Base-by-base conservation (phyloP, 106 monocot genomes). In the Dioscorea zingiberensis region DNA sequence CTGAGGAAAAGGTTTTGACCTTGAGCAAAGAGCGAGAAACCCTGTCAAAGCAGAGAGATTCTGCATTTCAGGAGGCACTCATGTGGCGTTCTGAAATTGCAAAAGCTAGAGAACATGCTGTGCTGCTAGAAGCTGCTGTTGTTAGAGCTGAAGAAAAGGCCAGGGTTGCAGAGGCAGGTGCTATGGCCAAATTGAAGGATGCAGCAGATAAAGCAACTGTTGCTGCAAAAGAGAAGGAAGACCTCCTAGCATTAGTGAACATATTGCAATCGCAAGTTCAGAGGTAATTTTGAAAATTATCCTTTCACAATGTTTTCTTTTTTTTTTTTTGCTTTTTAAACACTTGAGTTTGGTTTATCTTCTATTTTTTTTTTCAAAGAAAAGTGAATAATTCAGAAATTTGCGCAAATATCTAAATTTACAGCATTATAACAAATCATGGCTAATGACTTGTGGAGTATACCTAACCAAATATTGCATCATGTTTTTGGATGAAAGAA, bases 41-140 rank as follows among this genome's bases (percentile, higher is more conserved):
- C 17, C 64, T 97, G 17, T 48, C 81, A 25, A 92, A 88, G 69
- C 85, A 97, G 46, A 78, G 85, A 68, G 89, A 92, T 47, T 79
- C 83, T 62, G 85, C 92, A 13, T 25, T 92, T 73, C 88, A 98
- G 59, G 97, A 98, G 72, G 86, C 88, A 63, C 86, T 82, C 6
- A 58, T 84, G 23, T 98, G 97, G 92, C 91, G 92, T 63, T 86
- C 84, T 25, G 92, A 98, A 75, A 85, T 98, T 63, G 92, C 81
- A 44, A 98, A 92, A 78, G 97, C 97, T 63, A 81, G 86, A 77
- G 97, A 92, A 25, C 83, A 64, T 74, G 92, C 83, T 53, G 97
- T 98, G 44, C 47, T 92, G 57, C 60, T 89, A 54, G 92, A 98
- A 84, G 97, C 97, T 49, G 81, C 97, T 76, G 81, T 84, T 59